Evolutionary conservation across 805 yeast genomes (phyloP).

Genomic region (Kodamaea hsintzibuensis): DNA sequence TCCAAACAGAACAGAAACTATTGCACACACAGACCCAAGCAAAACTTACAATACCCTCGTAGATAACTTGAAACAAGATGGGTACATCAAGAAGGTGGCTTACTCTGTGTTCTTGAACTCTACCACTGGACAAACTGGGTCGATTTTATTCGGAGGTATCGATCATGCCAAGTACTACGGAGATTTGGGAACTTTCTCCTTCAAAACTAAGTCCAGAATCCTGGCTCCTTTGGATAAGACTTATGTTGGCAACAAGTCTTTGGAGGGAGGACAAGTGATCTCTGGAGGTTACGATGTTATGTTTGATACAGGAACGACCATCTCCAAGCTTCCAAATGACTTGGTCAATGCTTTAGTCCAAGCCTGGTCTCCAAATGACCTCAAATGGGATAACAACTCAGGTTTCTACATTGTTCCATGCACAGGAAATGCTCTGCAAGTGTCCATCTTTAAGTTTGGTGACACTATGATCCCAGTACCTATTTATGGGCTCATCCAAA

Average conservation of each 20-base stretch:
- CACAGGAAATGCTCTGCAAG: not conserved
- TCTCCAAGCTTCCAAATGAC: constrained; percentile 9
- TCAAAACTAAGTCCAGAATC: constrained; percentile 4
- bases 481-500: constrained; percentile 5
- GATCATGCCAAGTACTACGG: constrained; percentile 66
- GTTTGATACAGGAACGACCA: constrained; percentile 9
- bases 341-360: constrained; percentile 7
- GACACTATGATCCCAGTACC: constrained; percentile 8
- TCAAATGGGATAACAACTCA: constrained; percentile 6
- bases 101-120: constrained; percentile 65
- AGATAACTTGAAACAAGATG: constrained; percentile 53
- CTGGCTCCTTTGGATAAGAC: constrained; percentile 2
- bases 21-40: constrained; percentile 15
- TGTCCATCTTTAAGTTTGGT: constrained; percentile 8
- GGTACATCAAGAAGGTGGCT: constrained; percentile 53
- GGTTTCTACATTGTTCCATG: constrained; percentile 10
- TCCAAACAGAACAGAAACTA: constrained; percentile 12
- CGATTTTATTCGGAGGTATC: constrained; percentile 71
- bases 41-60: constrained; percentile 65
- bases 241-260: constrained; percentile 2
- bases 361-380: constrained; percentile 5
- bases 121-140: constrained; percentile 43
- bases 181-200: constrained; percentile 21
- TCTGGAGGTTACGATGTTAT: constrained; percentile 8
- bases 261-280: constrained; percentile 1